A percentile compares a stretch with the other conserved stretches of the same genome.
Evolutionary conservation across 352 stramenopile species (phyloP).

Genomic region (Phytophthora sp.): DNA sequence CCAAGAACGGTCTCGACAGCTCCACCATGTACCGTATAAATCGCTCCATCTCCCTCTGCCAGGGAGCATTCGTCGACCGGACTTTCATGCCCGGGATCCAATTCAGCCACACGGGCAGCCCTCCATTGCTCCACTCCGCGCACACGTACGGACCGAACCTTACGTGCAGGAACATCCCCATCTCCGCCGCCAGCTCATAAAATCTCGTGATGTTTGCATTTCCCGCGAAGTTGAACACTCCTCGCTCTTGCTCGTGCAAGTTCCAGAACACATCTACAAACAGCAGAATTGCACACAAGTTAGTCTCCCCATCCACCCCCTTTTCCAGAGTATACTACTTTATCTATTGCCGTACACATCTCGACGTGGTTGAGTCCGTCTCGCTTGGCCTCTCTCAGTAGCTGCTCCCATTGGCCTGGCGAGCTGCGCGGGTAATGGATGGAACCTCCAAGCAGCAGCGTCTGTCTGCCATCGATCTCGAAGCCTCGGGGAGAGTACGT

Average conservation of each 20-base stretch:
- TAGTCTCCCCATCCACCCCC: too few relatives aligned
- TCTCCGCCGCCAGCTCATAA: conserved; percentile 56
- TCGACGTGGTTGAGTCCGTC: conserved; percentile 80
- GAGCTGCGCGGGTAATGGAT: conserved; percentile 71
- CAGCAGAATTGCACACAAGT: neutral
- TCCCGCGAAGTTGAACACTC: conserved; percentile 56
- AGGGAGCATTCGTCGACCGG: conserved; percentile 49
- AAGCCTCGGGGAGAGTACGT: conserved; percentile 60
- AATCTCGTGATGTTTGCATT: conserved; percentile 66
- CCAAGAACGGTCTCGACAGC: conserved; percentile 66
- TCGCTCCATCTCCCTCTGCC: conserved; percentile 60
- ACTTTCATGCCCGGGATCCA: conserved; percentile 53
- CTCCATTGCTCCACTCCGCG: conserved; percentile 72
- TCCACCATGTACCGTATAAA: conserved; percentile 72
- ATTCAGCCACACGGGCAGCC: conserved; percentile 67
- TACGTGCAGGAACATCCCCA: conserved; percentile 74
- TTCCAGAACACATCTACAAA: conserved; percentile 79
- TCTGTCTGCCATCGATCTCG: conserved; percentile 58
- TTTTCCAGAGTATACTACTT: neutral
- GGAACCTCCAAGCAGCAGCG: conserved; percentile 69
- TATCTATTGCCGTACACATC: conserved; percentile 53
- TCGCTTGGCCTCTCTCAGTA: conserved; percentile 67
- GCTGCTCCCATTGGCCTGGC: conserved; percentile 55
- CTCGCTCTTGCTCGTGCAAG: conserved; percentile 61
- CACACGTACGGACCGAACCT: conserved; percentile 77